Base-by-base conservation (phyloP, 2,329 filamentous ascomycete species). In the Fusarium equiseti region DNA sequence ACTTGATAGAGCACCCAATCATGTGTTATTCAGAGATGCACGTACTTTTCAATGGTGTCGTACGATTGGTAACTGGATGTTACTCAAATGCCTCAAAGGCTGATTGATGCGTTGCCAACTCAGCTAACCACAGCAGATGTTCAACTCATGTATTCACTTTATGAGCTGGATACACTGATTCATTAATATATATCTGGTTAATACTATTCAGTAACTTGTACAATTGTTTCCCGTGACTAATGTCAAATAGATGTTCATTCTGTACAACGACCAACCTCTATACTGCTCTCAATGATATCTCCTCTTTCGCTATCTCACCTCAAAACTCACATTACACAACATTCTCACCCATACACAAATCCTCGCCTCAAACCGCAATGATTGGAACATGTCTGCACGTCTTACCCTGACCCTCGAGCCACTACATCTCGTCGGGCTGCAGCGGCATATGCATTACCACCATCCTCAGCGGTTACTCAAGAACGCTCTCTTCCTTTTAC, bases 401-500 rank as follows among this genome's bases (percentile, higher is more conserved):
- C 69, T 63, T 52, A 61, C 61, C 38, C 38, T 54, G 24, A 22
- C 32, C 31, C 22, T 43, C 45, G 58, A 49, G 48, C 56, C 59
- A 59, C 53, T 53, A 13, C 66, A 54, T 56, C 49, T 68, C 48
- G 66, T 61, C 55, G 51, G 54, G 66, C 62, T 73, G 73, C 70
- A 74, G 66, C 60, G 67, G 68, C 70, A 74, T 68, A 75, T 75
- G 72, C 73, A 74, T 35, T 52, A 43, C 57, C 55, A 68, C 61
- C 51, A 56, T 42, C 54, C 68, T 63, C 57, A 45, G 71, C 45
- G 22, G 60, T 72, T 58, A 31, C 59, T 64, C 53, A 42, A 50
- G 43, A 59, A 52, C 40, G 15, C 16, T 35, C 20, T 38, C 44
- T 35, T 31, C 44, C 58, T 53, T 46, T 31, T 22, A 48, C 27